A percentile compares a stretch with the other conserved stretches of the same genome.
phyloP scores from a whole-genome alignment of 208 protist species.

The Wallacemonas rigidus region DNA sequence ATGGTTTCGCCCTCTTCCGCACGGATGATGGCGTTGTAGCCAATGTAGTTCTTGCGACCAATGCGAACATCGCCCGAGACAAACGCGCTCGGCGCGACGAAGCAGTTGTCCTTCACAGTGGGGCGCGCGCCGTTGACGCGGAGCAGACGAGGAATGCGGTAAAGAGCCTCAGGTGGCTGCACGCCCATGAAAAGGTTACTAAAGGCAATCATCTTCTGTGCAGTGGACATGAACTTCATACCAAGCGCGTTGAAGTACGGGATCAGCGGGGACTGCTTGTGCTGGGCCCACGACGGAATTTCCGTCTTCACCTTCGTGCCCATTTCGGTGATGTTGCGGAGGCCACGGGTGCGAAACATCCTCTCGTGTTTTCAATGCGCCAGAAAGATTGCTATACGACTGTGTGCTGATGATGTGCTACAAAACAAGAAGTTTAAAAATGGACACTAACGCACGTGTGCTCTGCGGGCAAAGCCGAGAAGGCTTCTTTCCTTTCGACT shows the following conservation, averaged over 20 bases:
- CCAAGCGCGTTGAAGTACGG: conserved; percentile 43
- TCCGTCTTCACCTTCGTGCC: conserved; percentile 39
- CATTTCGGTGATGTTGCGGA: conserved; percentile 26
- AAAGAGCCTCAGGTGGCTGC: conserved; percentile 78
- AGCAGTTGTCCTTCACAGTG: conserved; percentile 88
- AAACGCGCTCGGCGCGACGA: conserved; percentile 86
- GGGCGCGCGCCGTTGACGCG: conserved; percentile 71
- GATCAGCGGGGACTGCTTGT: conserved; percentile 52
- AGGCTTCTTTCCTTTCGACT: not conserved
- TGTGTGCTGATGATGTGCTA: not conserved
- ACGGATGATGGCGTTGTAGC: conserved; percentile 88
- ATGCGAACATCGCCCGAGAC: conserved; percentile 85
- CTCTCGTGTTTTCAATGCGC: not conserved
- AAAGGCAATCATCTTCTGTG: conserved; percentile 49
- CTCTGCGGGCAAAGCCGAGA: not conserved
- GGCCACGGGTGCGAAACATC: conserved; percentile 45
- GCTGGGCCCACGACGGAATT: conserved; percentile 74
- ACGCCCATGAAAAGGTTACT: conserved; percentile 75
- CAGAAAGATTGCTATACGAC: not conserved
- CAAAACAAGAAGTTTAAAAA: conserved; percentile 20
- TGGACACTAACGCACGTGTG: not conserved
- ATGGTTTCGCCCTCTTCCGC: conserved; percentile 82
- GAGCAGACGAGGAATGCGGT: conserved; percentile 79
- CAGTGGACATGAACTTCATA: conserved; percentile 38
- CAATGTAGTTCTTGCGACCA: conserved; percentile 90